phyloP scores from a whole-genome alignment of 2,329 filamentous ascomycete genomes.

The Calonectria multiphialidica region DNA sequence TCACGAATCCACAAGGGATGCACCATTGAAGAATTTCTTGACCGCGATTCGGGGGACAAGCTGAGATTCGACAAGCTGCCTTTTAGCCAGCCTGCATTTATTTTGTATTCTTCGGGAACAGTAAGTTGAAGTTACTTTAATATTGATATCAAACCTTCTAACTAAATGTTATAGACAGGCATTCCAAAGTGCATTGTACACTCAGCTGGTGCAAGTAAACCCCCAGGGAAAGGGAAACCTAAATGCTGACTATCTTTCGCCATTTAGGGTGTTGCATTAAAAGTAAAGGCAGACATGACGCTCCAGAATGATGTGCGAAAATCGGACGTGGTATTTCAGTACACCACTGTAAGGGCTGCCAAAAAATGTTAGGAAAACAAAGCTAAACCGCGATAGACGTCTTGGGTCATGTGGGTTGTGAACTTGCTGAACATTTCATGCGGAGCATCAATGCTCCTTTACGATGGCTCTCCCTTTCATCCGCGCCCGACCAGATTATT shows the following conservation, averaged over 20 bases:
- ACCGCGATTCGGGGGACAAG: not conserved
- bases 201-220: constrained; percentile 12
- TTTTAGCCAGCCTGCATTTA: constrained; percentile 25
- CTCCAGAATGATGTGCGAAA: constrained; percentile 19
- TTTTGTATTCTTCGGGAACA: constrained; percentile 20
- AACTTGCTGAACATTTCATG: constrained; percentile 19
- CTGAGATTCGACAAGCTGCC: constrained; percentile 8
- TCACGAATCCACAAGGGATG: not conserved
- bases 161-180: not conserved
- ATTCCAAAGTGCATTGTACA: constrained; percentile 26
- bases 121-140: not conserved
- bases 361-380: not conserved
- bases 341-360: constrained; percentile 8
- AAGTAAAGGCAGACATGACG: constrained; percentile 24
- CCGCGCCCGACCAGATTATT: constrained; percentile 12
- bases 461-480: constrained; percentile 25
- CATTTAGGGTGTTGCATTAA: constrained; percentile 21
- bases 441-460: constrained; percentile 16
- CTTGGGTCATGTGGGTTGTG: constrained; percentile 29
- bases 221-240: rapidly evolving
- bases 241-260: not conserved
- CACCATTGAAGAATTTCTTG: not conserved
- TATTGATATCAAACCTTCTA: not conserved
- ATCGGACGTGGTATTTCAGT: constrained; percentile 20
- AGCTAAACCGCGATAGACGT: not conserved